phyloP scores from a whole-genome alignment of 2,329 filamentous ascomycete species.

The Tolypocladium pustulatum region DNA sequence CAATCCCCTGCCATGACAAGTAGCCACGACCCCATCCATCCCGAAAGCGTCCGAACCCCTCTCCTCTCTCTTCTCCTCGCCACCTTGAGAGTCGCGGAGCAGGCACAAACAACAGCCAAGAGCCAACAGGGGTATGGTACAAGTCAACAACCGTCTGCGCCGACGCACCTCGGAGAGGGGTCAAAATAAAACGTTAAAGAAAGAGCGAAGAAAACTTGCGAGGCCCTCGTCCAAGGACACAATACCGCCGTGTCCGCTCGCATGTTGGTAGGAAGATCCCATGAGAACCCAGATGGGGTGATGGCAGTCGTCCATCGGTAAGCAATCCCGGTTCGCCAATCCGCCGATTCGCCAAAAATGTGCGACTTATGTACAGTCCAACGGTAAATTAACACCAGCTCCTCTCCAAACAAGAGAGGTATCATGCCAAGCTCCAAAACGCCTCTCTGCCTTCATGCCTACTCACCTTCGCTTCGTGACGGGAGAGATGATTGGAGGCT shows the following conservation, averaged over 20 bases:
- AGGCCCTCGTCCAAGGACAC: conserved; percentile 5
- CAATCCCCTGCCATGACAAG: conserved; percentile 4
- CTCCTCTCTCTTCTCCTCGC: conserved; percentile 8
- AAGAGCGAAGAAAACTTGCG: conserved; percentile 7
- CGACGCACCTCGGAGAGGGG: conserved; percentile 5
- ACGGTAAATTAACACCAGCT: conserved; percentile 18
- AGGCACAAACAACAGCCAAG: conserved; percentile 17
- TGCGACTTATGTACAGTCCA: conserved; percentile 34
- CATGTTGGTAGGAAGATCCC: background rate
- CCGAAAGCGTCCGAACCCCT: background rate
- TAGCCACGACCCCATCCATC: conserved; percentile 1
- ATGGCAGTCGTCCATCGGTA: conserved; percentile 17
- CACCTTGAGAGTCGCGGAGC: conserved; percentile 17
- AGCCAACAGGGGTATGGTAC: conserved; percentile 17
- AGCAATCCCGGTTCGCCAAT: conserved; percentile 21
- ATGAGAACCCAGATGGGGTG: background rate
- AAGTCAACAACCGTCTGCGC: conserved; percentile 15
- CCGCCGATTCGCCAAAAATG: conserved; percentile 24
- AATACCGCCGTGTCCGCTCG: conserved; percentile 9
- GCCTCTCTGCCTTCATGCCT: conserved; percentile 6
- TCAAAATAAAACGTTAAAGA: conserved; percentile 7
- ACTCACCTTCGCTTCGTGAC: conserved; percentile 10
- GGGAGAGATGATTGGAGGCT: conserved; percentile 14
- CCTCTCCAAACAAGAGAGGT: conserved; percentile 8
- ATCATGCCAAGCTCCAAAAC: conserved; percentile 5